Percentiles rank a stretch among this genome's conserved stretches.
Evolutionary conservation across 352 stramenopile species (phyloP).

Genomic region (Achlya hypogyna): DNA sequence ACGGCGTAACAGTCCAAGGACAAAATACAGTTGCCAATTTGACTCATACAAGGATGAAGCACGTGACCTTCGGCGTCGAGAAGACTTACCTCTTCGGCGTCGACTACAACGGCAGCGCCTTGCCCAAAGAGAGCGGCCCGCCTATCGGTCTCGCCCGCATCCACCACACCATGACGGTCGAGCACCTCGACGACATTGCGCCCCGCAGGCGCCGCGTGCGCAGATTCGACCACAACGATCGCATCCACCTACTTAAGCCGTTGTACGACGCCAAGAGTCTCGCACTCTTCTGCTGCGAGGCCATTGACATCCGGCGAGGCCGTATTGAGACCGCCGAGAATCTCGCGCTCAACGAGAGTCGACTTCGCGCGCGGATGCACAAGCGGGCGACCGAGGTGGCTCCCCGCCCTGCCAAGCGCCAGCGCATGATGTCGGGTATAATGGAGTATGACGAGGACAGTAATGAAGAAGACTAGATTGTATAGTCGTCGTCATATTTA

Average conservation of each 20-base stretch:
- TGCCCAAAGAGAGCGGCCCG: constrained; percentile 3
- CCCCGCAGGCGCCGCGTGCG: background rate
- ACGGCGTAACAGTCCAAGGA: background rate
- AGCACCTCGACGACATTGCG: background rate
- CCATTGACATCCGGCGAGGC: background rate
- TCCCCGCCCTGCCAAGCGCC: background rate
- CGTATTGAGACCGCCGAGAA: background rate
- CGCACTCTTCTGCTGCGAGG: constrained; percentile 1
- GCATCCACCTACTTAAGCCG: background rate
- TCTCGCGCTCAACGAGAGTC: background rate
- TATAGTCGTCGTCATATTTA: too few species aligned
- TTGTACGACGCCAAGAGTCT: background rate
- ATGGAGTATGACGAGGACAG: background rate
- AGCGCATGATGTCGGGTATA: background rate
- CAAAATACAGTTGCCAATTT: background rate
- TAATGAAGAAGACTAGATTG: background rate
- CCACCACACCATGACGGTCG: constrained; percentile 1
- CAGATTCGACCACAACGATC: constrained; percentile 5
- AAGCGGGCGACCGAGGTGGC: background rate
- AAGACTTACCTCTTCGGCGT: constrained; percentile 6
- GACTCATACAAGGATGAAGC: background rate
- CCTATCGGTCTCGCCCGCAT: background rate
- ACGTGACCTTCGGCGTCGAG: background rate
- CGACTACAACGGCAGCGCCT: background rate
- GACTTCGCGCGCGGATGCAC: background rate